Base-by-base conservation (phyloP, 2,329 filamentous ascomycete genomes). In the Fusarium coffeatum region DNA sequence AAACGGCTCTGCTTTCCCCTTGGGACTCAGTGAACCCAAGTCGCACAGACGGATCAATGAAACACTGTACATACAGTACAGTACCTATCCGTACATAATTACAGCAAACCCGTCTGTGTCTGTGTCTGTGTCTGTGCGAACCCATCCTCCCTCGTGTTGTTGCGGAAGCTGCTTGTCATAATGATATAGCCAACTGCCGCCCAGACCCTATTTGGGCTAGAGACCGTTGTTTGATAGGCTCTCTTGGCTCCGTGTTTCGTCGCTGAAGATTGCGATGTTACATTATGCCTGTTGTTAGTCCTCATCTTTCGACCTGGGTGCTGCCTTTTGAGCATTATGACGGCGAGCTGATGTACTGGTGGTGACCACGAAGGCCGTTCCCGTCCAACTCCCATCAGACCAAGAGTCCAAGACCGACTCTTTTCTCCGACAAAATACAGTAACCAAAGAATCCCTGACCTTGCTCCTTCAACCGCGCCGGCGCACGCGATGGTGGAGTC, bases 401-500 rank as follows among this genome's bases (percentile, higher is more conserved):
- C 20, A 40, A 51, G 30, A 50, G 47, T 37, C 30, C 23, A 40
- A 53, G 34, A 32, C 40, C 23, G 20, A 41, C 48, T 56, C 28
- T 53, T 27, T 42, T 45, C 18, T 49, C 25, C 47, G 50, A 57
- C 25, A 51, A 53, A 55, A 51, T 50, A 54, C 34, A 37, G 32
- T 4, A 37, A 37, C 49, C 13, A 28, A 63, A 56, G 63, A 58
- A 59, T 41, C 72, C 71, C 47, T 51, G 61, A 59, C 59, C 60
- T 55, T 58, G 42, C 50, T 49, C 27, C 30, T 60, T 56, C 59
- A 60, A 68, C 37, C 41, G 40, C 47, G 23, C 66, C 56, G 68
- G 63, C 57, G 66, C 72, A 74, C 72, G 69, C 72, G 69, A 74
- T 41, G 55, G 72, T 74, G 72, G 72, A 72, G 55, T 53, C 47